phyloP scores from a whole-genome alignment of 805 yeast genomes.

The Ogataea angusta region DNA sequence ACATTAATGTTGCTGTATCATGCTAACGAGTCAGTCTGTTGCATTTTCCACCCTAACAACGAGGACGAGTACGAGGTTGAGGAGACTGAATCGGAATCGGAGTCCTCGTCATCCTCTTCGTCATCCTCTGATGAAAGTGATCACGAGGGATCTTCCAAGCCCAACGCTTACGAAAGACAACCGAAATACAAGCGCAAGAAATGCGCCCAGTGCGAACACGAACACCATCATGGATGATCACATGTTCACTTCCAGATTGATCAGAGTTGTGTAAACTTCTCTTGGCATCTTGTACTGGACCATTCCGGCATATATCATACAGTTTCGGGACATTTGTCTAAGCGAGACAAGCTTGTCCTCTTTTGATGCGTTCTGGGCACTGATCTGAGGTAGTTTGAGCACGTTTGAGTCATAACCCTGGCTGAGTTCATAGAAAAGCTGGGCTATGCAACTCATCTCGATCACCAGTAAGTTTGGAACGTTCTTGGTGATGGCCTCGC shows the following conservation, averaged over 20 bases:
- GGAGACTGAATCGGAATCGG: constrained; percentile 18
- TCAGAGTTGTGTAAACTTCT: constrained; percentile 70
- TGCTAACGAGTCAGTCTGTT: constrained; percentile 49
- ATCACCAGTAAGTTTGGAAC: constrained; percentile 78
- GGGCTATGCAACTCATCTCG: constrained; percentile 74
- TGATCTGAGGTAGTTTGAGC: constrained; percentile 26
- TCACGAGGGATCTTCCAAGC: constrained; percentile 31
- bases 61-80: constrained; percentile 39
- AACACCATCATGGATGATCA: constrained; percentile 18
- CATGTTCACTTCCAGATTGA: constrained; percentile 51
- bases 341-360: constrained; percentile 54
- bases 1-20: constrained; percentile 1
- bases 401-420: constrained; percentile 31
- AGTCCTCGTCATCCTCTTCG: constrained; percentile 24
- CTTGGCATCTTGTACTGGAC: constrained; percentile 89
- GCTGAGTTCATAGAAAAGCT: constrained; percentile 45
- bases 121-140: constrained; percentile 20
- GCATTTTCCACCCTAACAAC: constrained; percentile 79
- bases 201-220: constrained; percentile 6
- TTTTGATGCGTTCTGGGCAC: constrained; percentile 37
- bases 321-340: constrained; percentile 68
- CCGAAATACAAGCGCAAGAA: constrained; percentile 52
- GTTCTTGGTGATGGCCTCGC: constrained; percentile 72
- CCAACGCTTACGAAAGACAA: constrained; percentile 88
- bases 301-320: constrained; percentile 95